These are phyloP conservation scores for Nelumbo lutea DNA, from an alignment of 164 flowering plant genomes.

Conservation along the genomic window DNA sequence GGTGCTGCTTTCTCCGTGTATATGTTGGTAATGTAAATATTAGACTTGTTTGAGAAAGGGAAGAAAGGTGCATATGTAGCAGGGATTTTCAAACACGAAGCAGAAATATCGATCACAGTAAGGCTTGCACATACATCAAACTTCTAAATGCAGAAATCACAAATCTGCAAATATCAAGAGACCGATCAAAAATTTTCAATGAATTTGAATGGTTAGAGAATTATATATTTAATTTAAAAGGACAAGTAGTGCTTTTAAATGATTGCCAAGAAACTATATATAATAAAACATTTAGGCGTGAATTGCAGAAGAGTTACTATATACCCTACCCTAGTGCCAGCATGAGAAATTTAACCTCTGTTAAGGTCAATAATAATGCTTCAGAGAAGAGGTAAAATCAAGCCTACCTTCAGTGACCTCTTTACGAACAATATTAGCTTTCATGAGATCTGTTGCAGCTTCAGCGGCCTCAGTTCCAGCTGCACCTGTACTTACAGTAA, in stretches of 20 bases:
- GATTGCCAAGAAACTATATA: too few relatives aligned
- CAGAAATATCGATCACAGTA: too few relatives aligned
- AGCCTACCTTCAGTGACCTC: slow-evolving; percentile 29
- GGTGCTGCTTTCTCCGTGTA: slow-evolving; percentile 44
- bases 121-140: too few relatives aligned
- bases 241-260: too few relatives aligned
- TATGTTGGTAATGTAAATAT: slow-evolving; percentile 3
- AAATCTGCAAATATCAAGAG: too few relatives aligned
- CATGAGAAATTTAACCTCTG: not conserved
- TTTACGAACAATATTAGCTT: slow-evolving; percentile 39
- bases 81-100: not conserved
- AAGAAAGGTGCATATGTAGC: not conserved
- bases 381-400: not conserved
- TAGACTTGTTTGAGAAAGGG: not conserved
- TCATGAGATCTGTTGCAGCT: slow-evolving; percentile 45
- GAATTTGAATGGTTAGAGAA: too few relatives aligned
- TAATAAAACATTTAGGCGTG: too few relatives aligned
- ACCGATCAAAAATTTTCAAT: too few relatives aligned
- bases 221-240: too few relatives aligned
- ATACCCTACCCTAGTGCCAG: not conserved
- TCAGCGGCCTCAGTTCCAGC: slow-evolving; percentile 62
- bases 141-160: too few relatives aligned
- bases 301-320: not conserved
- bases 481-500: slow-evolving; percentile 39
- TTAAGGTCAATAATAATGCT: not conserved